Evolutionary conservation across 768 basidiomycete genomes (phyloP).

Genomic region (Trametes cubensis): DNA sequence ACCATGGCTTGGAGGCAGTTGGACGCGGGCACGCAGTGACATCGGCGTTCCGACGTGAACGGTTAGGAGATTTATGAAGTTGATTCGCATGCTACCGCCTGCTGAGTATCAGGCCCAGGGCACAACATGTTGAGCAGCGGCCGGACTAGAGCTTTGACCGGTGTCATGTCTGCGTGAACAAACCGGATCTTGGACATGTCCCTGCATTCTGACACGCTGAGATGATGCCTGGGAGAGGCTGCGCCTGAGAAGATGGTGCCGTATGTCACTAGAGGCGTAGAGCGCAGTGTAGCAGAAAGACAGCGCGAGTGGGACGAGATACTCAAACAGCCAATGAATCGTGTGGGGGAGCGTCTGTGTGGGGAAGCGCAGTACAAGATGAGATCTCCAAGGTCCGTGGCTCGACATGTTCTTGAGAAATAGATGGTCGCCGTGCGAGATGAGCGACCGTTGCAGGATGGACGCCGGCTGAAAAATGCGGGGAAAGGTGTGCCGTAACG

Average conservation of each 20-base stretch:
- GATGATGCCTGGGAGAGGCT: constrained; percentile 1
- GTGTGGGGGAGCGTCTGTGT: constrained; percentile 20
- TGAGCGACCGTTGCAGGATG: constrained; percentile 9
- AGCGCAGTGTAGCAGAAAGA: constrained; percentile 2
- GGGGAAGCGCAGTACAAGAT: constrained; percentile 6
- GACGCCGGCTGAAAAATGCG: constrained; percentile 3
- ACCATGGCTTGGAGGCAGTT: no score
- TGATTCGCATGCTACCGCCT: no score
- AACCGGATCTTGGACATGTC: constrained; percentile 13
- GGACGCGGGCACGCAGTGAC: no score
- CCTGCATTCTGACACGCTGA: constrained; percentile 2
- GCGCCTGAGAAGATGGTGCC: constrained; percentile 2
- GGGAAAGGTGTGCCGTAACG: constrained; percentile 22
- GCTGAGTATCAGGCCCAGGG: no score
- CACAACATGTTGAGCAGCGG: not conserved
- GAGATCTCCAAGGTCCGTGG: constrained; percentile 5
- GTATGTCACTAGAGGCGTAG: not conserved
- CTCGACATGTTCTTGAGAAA: constrained; percentile 18
- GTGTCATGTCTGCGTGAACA: not conserved
- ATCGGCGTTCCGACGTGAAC: no score
- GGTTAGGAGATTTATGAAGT: no score
- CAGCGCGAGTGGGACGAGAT: constrained; percentile 4
- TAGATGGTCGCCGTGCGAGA: constrained; percentile 18
- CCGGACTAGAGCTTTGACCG: not conserved
- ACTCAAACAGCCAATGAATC: not conserved